Evolutionary conservation across 2,329 filamentous ascomycete genomes (phyloP), one percentile per base, ranked within the genome.

Genomic region (Pseudonectria buxi): DNA sequence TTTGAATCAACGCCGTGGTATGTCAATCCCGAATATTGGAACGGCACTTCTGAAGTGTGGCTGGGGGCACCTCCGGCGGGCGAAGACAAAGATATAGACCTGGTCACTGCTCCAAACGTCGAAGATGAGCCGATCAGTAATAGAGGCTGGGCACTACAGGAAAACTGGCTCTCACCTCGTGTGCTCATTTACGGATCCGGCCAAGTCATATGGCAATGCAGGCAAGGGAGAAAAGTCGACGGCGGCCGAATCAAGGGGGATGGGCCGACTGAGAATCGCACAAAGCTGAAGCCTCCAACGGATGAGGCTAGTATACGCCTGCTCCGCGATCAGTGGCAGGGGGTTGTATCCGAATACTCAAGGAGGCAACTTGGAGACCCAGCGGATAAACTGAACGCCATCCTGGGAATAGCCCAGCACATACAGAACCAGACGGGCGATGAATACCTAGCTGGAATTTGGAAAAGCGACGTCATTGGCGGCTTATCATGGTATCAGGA

Each of bases 131-230:
- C 35, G 2, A 36, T 36, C 24, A 36, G 14, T 7, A 36, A 32
- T n/a, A 27, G 35, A 36, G 35, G 35, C 2, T 36, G 35, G 35
- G 32, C 35, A 11, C 29, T 36, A 10, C 35, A 36, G 14, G 35
- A 36, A 13, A 14, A 29, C 16, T 36, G 28, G 35, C 26, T 36
- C 6, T 32, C 35, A 0, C 35, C 24, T 24, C 24, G 35, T n/a
- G 24, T 36, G 24, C 35, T 36, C 15, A 32, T 36, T n/a, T 36
- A 32, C 29, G 35, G 35, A 9, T 32, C 35, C 3, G 35, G 24
- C 3, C 35, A 36, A 6, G 13, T 24, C 12, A 6, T 36, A 3
- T 36, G 35, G 35, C 28, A 30, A 7, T 36, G 35, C 12, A 10
- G 15, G 12, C 24, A 27, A 13, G 28, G 33, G 12, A 24, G 10